Conservation (phyloP, 192 early-diverging fungal genomes). For the Chytriomyces sp. region DNA sequence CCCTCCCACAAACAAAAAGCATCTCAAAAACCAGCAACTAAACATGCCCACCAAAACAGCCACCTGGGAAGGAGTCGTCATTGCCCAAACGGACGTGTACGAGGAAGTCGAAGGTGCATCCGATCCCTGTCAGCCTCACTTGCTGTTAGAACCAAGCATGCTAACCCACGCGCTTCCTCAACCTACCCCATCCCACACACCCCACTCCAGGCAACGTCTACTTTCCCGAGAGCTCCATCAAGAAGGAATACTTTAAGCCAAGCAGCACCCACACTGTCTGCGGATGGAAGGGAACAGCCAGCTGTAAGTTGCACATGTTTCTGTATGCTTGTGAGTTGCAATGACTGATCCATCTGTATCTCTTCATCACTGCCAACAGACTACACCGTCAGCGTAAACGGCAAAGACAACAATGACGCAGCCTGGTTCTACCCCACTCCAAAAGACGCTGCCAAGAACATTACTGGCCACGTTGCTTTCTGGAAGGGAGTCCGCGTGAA, state of each 20-base stretch:
- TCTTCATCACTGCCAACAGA: conserved; percentile 20
- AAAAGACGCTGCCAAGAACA: conserved; percentile 52
- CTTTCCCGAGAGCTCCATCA: conserved; percentile 48
- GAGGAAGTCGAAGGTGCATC: too few relatives aligned
- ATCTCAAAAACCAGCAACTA: too few relatives aligned
- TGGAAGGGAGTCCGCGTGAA: conserved; percentile 50
- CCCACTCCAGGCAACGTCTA: conserved; percentile 35
- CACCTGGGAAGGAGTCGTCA: too few relatives aligned
- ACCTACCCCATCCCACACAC: background rate
- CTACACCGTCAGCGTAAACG: conserved; percentile 52
- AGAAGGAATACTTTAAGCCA: conserved; percentile 50
- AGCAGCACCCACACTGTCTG: conserved; percentile 45
- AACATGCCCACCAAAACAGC: too few relatives aligned
- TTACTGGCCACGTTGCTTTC: conserved; percentile 54
- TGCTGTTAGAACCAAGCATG: too few relatives aligned
- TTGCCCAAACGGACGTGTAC: too few relatives aligned
- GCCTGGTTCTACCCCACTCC: conserved; percentile 57
- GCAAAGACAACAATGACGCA: conserved; percentile 52
- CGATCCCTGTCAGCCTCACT: too few relatives aligned
- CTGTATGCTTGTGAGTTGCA: background rate
- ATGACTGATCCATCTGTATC: background rate
- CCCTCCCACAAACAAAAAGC: too few relatives aligned
- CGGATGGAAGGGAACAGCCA: conserved; percentile 53
- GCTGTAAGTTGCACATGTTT: background rate
- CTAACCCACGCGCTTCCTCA: background rate